Conservation (phyloP, 106 monocot species). For the Dendrobium nobile region DNA sequence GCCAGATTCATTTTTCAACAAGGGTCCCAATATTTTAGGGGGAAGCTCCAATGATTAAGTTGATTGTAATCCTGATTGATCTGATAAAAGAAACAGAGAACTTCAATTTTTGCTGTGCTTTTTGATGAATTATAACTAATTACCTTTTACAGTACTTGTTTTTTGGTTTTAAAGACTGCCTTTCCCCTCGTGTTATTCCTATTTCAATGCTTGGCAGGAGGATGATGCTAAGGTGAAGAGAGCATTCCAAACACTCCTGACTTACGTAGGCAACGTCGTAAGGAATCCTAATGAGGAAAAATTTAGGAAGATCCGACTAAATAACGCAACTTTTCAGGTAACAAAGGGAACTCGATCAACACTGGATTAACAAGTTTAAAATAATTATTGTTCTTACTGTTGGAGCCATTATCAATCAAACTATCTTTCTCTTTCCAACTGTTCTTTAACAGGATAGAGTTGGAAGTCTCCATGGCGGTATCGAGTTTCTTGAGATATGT, state of each 20-base stretch:
- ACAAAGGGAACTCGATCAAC: neutral
- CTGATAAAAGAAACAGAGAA: neutral
- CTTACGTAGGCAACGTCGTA: constrained; percentile 70
- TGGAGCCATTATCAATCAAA: neutral
- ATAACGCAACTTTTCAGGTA: constrained; percentile 73
- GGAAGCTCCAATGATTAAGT: neutral
- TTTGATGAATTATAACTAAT: neutral
- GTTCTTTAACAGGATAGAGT: constrained; percentile 63
- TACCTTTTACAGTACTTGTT: neutral
- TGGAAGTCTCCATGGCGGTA: constrained; percentile 62
- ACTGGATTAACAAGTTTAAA: neutral
- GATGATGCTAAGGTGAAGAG: constrained; percentile 94
- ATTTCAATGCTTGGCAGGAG: constrained; percentile 35
- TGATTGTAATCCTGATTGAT: constrained; percentile 1
- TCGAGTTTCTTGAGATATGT: constrained; percentile 72
- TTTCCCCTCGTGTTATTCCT: neutral
- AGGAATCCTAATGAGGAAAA: constrained; percentile 81
- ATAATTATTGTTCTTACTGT: neutral
- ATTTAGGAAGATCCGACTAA: constrained; percentile 76
- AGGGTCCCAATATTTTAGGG: neutral
- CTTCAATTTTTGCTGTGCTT: neutral
- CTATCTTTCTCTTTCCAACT: neutral
- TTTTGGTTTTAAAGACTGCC: neutral
- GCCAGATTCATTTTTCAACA: too few species aligned
- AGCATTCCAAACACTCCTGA: constrained; percentile 94